Evolutionary conservation across 1,284 basidiomycete genomes (phyloP), one percentile per base, ranked within the genome.

Genomic region (Neotropicomus parvogracilis): DNA sequence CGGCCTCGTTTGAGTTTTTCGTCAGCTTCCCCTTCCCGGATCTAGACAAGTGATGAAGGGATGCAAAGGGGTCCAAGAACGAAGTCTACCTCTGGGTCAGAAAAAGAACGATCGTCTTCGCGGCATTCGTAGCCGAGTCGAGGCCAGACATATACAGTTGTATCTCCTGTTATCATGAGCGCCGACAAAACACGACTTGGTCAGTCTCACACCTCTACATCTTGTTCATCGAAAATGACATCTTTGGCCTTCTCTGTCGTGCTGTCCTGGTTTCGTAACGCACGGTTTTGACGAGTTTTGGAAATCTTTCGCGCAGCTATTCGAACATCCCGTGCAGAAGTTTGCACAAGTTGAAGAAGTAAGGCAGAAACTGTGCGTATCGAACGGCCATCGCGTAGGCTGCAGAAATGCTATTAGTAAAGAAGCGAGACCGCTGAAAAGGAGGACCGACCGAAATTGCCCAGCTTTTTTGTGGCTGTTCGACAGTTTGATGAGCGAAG

Each of bases 281-380:
- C 79, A n/a, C 73, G 74, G 56, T 81, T 78, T 58, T 84, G 78
- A 13, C 85, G 77, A 31, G 73, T 70, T 52, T 81, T 82, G 16
- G 77, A 78, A 31, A 90, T 75, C 40, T 71, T 76, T 52, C 72
- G 72, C 2, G 84, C 84, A 33, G 79, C 74, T 6, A 83, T 63
- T 13, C 83, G 75, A 19, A 93, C 81, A 54, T 91, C 89, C 54
- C 88, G 87, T 5, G 90, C 83, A 2, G 89, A 93, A 0, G 94
- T 94, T 62, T 99, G 95, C 1, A 98, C 85, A n/a, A 99, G 83
- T 59, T 98, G 95, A 17, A 99, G 74, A 7, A 99, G 74, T 2
- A 99, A 73, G 0, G 95, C 95, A 3, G 90, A 95, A 19, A 95
- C 85, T 2, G 93, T 94, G 51, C 93, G 84, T 52, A 99, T 97